phyloP scores from a whole-genome alignment of 176 grass and related monocot genomes.

The Cocos nucifera region DNA sequence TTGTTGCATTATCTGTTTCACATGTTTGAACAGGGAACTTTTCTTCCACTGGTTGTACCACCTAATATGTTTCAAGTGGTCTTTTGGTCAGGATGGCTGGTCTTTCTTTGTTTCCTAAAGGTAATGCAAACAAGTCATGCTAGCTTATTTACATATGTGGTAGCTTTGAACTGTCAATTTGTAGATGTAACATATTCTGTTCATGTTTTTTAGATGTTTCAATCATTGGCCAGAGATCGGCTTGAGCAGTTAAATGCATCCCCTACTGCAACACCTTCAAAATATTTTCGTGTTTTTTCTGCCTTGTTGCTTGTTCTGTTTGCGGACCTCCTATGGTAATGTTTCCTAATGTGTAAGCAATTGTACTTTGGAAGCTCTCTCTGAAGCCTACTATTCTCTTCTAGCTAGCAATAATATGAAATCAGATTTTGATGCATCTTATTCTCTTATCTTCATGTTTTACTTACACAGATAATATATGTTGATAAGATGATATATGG shows the following conservation, averaged over 20 bases:
- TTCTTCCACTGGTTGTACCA: slow-evolving; percentile 87
- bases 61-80: slow-evolving; percentile 62
- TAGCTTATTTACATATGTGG: slow-evolving; percentile 1
- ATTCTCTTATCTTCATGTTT: no score
- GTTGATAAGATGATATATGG: no score
- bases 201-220: slow-evolving; percentile 63
- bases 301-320: slow-evolving; percentile 72
- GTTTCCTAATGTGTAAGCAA: slow-evolving; percentile 33
- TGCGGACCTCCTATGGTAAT: slow-evolving; percentile 90
- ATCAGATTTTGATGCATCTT: no score
- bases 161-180: no score
- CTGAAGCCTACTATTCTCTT: no score
- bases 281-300: slow-evolving; percentile 85
- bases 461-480: no score
- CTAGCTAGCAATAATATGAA: no score
- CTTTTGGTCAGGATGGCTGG: slow-evolving; percentile 81
- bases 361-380: slow-evolving; percentile 2
- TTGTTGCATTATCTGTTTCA: background rate
- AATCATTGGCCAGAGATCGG: slow-evolving; percentile 80
- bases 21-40: slow-evolving; percentile 56
- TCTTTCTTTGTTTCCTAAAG: slow-evolving; percentile 82
- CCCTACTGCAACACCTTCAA: slow-evolving; percentile 71
- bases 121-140: slow-evolving; percentile 32
- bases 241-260: slow-evolving; percentile 82
- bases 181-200: no score